Evolutionary conservation across 2,329 filamentous ascomycete genomes (phyloP).

Genomic region (Fusarium concolor): DNA sequence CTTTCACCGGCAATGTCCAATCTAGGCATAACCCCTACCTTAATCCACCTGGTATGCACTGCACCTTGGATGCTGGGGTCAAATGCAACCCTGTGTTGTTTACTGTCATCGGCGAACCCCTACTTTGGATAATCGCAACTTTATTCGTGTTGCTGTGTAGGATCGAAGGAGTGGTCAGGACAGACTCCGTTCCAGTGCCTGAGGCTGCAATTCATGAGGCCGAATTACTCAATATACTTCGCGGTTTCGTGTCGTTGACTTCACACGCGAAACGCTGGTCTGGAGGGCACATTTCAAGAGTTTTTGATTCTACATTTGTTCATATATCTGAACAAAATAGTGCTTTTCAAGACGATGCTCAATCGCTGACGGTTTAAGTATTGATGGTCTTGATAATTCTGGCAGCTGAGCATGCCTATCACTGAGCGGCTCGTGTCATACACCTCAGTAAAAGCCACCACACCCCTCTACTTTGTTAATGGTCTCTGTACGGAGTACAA

Average conservation of each 20-base stretch:
- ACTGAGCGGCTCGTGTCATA: background rate
- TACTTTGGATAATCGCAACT: slow-evolving; percentile 29
- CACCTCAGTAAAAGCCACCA: background rate
- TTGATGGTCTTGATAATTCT: background rate
- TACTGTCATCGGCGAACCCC: slow-evolving; percentile 16
- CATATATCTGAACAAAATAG: background rate
- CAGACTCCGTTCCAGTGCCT: background rate
- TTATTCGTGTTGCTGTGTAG: slow-evolving; percentile 20
- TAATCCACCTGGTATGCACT: slow-evolving; percentile 23
- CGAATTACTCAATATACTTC: background rate
- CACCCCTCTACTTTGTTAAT: slow-evolving; percentile 14
- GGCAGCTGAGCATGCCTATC: background rate
- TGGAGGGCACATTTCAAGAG: background rate
- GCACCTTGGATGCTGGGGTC: slow-evolving; percentile 24
- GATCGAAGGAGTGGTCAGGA: slow-evolving; percentile 17
- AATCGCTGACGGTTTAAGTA: background rate
- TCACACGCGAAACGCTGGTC: background rate
- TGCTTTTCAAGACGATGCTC: background rate
- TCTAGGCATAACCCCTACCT: slow-evolving; percentile 30
- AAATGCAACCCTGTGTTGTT: slow-evolving; percentile 25
- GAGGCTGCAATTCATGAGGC: background rate
- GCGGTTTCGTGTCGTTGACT: background rate
- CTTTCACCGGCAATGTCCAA: slow-evolving; percentile 21
- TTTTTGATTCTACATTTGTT: background rate
- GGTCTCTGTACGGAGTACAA: background rate